Conservation (phyloP, 169 alveolate species). For the Cryptosporidium sp. region DNA sequence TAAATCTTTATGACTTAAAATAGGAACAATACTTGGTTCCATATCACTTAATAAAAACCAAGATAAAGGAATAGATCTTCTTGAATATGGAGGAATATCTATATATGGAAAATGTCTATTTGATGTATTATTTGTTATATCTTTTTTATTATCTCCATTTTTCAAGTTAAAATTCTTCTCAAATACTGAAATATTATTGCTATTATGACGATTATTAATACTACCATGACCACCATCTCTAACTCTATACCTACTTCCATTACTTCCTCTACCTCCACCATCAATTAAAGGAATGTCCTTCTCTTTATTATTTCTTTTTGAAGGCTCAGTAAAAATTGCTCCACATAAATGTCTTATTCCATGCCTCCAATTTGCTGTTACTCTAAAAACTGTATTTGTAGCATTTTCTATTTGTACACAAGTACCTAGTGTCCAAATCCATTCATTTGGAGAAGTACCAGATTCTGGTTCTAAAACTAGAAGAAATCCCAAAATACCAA, state of each 20-base stretch:
- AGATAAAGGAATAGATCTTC: conserved; percentile 73
- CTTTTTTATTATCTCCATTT: background rate
- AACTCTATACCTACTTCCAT: no score
- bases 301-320: conserved; percentile 6
- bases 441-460: conserved; percentile 61
- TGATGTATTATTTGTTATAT: background rate
- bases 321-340: conserved; percentile 41
- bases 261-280: no score
- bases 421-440: conserved; percentile 76
- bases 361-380: conserved; percentile 65
- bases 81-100: conserved; percentile 65
- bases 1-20: conserved; percentile 13
- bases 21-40: conserved; percentile 64
- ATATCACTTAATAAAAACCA: conserved; percentile 69
- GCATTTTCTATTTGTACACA: conserved; percentile 70
- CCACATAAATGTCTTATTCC: conserved; percentile 71
- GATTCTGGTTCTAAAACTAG: conserved; percentile 72
- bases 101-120: conserved; percentile 27
- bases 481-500: conserved; percentile 57
- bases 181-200: no score
- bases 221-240: no score
- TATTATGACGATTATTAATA: background rate
- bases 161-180: background rate
- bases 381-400: conserved; percentile 49
- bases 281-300: background rate